Base-by-base conservation (phyloP, 176 grass and related monocot species). In the Oryza longistaminata region DNA sequence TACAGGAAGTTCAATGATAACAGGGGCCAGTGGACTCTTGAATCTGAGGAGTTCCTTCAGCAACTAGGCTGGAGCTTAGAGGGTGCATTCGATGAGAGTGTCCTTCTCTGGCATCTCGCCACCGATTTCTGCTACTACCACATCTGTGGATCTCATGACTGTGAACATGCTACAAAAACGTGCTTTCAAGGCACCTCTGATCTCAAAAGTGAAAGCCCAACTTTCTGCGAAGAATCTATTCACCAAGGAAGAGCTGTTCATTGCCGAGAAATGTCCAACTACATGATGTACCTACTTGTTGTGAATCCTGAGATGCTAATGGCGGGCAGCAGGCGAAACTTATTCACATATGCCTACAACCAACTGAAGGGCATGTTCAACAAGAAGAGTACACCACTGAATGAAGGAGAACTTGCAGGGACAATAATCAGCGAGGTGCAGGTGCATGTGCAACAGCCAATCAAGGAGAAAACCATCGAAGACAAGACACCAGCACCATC, bases 231-330 rank as follows among this genome's bases (percentile, higher is more conserved):
- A 27, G 26, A 27, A 27, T 27, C 26, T 27, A 27, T 27, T 27
- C 26, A 27, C 26, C 26, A 27, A 27, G 26, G 19, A 19, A 7
- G 45, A 3, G 43, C 64, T 2, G 9, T 42, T 5, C 24, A 2
- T 3, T 34, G 78, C 45, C 50, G 44, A 53, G 6, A 53, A n/a
- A 69, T 81, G 1, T 81, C 78, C 27, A 81, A 81, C 29, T 70
- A 81, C 19, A 81, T 81, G 78, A 39, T 81, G 1, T 55, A 81
- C 31, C 79, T 81, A 3, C 8, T 81, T 19, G 53, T 55, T 4
- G 11, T 39, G 3, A 81, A 81, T 5, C 79, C 79, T 0, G 66
- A 81, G 66, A 81, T 81, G 66, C 19, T 81, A 24, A 9, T 70
- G 21, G 1, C 66, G 1, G 67, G 66, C 3, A 25, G 66, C 1